A percentile compares a stretch with the other conserved stretches of the same genome.
Conservation (phyloP, 192 early-diverging fungal genomes). For the Coemansia sp. region DNA sequence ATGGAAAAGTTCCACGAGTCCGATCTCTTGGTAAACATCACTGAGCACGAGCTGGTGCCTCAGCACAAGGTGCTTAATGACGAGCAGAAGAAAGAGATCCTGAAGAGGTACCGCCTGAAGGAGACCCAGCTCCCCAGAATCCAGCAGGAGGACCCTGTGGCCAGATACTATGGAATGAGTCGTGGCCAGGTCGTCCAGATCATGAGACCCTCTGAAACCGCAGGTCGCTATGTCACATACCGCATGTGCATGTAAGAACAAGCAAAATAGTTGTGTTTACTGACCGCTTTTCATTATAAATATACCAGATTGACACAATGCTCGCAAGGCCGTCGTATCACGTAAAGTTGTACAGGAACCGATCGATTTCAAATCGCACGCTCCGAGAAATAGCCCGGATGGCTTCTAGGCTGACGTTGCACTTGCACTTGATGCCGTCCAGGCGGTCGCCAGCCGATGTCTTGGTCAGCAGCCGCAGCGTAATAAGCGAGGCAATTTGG, state of each 20-base stretch:
- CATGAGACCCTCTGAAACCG: conserved; percentile 92
- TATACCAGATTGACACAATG: neutral
- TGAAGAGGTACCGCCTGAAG: conserved; percentile 91
- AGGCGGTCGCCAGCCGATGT: conserved; percentile 72
- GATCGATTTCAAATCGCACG: conserved; percentile 85
- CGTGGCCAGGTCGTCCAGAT: conserved; percentile 93
- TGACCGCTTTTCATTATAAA: conserved; percentile 1
- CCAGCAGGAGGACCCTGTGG: conserved; percentile 84
- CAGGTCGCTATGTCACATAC: conserved; percentile 97
- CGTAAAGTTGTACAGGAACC: conserved; percentile 74
- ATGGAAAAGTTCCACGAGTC: conserved; percentile 90
- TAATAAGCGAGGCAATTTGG: conserved; percentile 84
- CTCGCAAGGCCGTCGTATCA: neutral
- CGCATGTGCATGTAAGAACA: conserved; percentile 84
- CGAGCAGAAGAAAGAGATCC: conserved; percentile 90
- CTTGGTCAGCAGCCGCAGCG: conserved; percentile 75
- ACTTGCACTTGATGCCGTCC: conserved; percentile 86
- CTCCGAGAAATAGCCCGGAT: conserved; percentile 72
- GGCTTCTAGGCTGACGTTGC: conserved; percentile 84
- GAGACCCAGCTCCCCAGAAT: conserved; percentile 97
- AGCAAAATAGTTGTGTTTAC: neutral
- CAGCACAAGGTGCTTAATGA: conserved; percentile 83
- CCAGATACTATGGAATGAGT: conserved; percentile 94
- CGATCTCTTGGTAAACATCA: conserved; percentile 97
- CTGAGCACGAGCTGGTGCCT: conserved; percentile 94